Evolutionary conservation across 176 grass and related monocot genomes (phyloP).

Genomic region (Rhynchospora tenuis): DNA sequence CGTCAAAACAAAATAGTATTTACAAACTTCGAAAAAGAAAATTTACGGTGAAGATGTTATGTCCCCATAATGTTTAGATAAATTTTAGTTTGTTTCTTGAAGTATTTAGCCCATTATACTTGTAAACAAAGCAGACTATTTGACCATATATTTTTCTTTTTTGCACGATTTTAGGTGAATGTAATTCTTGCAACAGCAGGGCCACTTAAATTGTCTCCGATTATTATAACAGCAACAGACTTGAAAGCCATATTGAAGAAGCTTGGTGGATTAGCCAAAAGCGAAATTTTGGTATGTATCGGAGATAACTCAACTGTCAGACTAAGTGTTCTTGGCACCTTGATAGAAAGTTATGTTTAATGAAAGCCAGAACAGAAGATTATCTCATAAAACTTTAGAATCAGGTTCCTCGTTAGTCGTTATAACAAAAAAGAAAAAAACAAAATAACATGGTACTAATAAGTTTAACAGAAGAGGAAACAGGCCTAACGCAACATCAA

Average conservation of each 20-base stretch:
- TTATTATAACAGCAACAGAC: not conserved
- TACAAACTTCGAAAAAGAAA: no score
- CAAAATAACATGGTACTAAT: not conserved
- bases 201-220: not conserved
- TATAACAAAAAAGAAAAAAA: not conserved
- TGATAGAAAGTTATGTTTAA: not conserved
- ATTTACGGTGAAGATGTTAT: not conserved
- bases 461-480: not conserved
- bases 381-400: not conserved
- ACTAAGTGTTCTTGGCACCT: not conserved
- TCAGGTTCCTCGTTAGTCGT: not conserved
- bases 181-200: not conserved
- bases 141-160: not conserved
- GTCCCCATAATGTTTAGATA: not conserved
- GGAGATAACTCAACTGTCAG: not conserved
- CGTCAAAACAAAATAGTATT: no score
- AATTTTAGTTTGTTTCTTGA: not conserved
- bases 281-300: not conserved
- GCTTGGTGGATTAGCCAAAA: not conserved
- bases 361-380: not conserved
- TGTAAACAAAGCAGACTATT: not conserved
- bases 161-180: conserved; percentile 4
- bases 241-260: not conserved
- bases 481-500: no score
- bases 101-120: not conserved